Evolutionary conservation across 306 rosid genomes (phyloP).

Genomic region (Dryas alaskensis): DNA sequence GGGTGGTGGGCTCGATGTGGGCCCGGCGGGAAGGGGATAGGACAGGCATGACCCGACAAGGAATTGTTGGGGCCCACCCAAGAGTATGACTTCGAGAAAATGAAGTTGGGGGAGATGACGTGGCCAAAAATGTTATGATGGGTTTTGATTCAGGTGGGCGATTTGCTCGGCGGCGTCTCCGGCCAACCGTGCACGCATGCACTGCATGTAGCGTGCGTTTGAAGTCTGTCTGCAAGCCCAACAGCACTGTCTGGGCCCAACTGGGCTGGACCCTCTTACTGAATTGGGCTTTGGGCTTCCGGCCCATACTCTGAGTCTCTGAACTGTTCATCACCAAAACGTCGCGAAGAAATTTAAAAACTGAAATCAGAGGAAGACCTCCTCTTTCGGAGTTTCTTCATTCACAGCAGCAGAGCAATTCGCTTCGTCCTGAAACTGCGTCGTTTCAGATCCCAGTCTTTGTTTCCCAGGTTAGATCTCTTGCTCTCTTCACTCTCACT

Average conservation of each 20-base stretch:
- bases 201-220: conserved; percentile 1
- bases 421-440: conserved; percentile 12
- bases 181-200: conserved; percentile 15
- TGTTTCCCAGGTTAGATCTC: not conserved
- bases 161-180: conserved; percentile 28
- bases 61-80: conserved; percentile 24
- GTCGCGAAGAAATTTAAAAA: not conserved
- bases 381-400: not conserved
- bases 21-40: not conserved
- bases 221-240: not conserved
- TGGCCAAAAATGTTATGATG: conserved; percentile 19
- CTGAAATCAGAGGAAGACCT: not conserved
- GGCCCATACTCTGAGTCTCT: not conserved
- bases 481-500: not conserved
- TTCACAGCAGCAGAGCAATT: not conserved
- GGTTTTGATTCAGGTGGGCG: conserved; percentile 12
- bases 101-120: conserved; percentile 14
- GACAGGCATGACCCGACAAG: conserved; percentile 35
- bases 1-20: not conserved
- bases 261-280: not conserved
- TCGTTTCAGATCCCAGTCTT: not conserved
- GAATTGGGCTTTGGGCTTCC: not conserved
- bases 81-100: conserved; percentile 16
- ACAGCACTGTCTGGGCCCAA: not conserved
- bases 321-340: not conserved